Conservation (phyloP, 805 yeast genomes). For the Lipomyces japonicus region DNA sequence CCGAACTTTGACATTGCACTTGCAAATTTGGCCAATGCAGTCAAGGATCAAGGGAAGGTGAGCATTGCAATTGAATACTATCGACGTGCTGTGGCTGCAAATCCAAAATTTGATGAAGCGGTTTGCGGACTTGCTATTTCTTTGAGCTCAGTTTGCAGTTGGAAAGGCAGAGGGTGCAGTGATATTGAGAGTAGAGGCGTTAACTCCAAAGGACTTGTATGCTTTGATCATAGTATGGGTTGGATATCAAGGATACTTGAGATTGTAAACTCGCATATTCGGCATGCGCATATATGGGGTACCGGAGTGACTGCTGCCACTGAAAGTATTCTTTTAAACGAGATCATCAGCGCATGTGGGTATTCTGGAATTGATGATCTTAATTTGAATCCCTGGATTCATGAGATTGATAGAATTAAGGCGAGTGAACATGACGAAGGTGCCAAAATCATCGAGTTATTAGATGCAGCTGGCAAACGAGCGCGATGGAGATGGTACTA, state of each 20-base stretch:
- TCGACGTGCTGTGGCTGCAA: constrained; percentile 33
- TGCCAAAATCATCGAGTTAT: constrained; percentile 28
- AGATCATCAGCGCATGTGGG: constrained; percentile 21
- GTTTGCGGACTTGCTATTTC: constrained; percentile 36
- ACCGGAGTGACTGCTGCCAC: constrained; percentile 27
- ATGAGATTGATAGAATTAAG: constrained; percentile 9
- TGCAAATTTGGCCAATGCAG: constrained; percentile 36
- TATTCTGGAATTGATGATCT: constrained; percentile 12
- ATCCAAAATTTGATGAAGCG: constrained; percentile 36
- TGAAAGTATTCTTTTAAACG: background rate
- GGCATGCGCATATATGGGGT: constrained; percentile 33
- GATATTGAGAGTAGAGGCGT: constrained; percentile 34
- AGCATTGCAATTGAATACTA: constrained; percentile 35
- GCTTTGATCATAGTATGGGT: constrained; percentile 27
- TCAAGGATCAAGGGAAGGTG: constrained; percentile 36
- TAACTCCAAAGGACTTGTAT: constrained; percentile 30
- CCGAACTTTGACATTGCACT: constrained; percentile 36
- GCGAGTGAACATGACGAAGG: constrained; percentile 31
- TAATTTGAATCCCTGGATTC: constrained; percentile 12
- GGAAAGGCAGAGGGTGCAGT: constrained; percentile 35
- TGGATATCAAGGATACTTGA: constrained; percentile 32
- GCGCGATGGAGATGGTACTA: constrained; percentile 33
- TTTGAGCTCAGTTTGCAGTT: constrained; percentile 34
- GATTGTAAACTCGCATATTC: constrained; percentile 32
- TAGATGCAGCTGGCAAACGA: constrained; percentile 30